Base-by-base conservation (phyloP, 805 yeast genomes). In the Candida odintsovae region DNA sequence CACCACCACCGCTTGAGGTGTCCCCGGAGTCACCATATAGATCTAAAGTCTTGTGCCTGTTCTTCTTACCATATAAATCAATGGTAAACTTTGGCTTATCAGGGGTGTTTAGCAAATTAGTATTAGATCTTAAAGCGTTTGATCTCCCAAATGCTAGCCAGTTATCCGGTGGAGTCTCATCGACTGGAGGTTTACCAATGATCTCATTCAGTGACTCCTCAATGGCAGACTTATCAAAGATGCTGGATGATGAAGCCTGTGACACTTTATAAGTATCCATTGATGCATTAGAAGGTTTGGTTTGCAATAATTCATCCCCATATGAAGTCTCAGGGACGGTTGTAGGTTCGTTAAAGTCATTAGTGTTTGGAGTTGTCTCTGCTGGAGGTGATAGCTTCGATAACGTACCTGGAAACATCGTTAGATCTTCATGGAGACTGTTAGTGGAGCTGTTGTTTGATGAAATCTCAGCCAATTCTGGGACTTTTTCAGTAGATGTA, bases 41-140 rank as follows among this genome's bases (percentile, higher is more conserved):
- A 29, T 47, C 53, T 41, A 57, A 28, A 7, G 36, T 33, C 23
- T 56, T 58, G 41, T 45, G 51, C 18, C 53, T 54, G 39, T 60
- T 59, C 47, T 55, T 57, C 42, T 55, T 54, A 6, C 57, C 62
- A 41, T 59, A 60, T 19, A 60, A 43, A 22, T 60, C 61, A 43
- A 60, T 59, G 49, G 54, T 60, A 47, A 51, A 58, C 40, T 50
- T 52, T 18, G 46, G 45, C 6, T 35, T 13, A 11, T 35, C 11
- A 15, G 28, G 12, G 5, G 40, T 21, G 26, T 23, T 38, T 22
- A 29, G 31, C 22, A 12, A 18, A n/a, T 40, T 41, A 20, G 25
- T 20, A 16, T 41, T 41, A 10, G 38, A 29, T 20, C 6, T 15
- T 6, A 37, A n/a, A 3, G 35, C n/a, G 15, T 19, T 22, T n/a